phyloP scores from a whole-genome alignment of 129 eudicot species.

The Centella asiatica region DNA sequence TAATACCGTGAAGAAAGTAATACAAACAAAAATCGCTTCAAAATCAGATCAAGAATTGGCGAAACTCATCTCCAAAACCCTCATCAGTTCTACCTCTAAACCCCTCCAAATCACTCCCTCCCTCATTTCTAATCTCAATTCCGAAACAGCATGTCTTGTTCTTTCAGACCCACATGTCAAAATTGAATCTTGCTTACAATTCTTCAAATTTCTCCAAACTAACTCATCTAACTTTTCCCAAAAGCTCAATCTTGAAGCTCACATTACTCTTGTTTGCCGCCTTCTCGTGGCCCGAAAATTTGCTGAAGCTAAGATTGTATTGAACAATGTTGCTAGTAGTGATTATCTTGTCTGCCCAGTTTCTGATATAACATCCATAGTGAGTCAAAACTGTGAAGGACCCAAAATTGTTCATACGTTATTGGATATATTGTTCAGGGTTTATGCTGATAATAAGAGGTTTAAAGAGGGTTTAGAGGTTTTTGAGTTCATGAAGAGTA shows the following conservation, averaged over 20 bases:
- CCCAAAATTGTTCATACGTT: slow-evolving; percentile 31
- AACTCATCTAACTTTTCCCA: slow-evolving; percentile 23
- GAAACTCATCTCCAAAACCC: slow-evolving; percentile 40
- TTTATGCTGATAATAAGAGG: slow-evolving; percentile 56
- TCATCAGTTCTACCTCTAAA: slow-evolving; percentile 29
- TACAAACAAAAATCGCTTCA: slow-evolving; percentile 22
- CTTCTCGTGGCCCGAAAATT: slow-evolving; percentile 41
- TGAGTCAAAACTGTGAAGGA: slow-evolving; percentile 24
- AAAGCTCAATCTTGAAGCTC: slow-evolving; percentile 40
- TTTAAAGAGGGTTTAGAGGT: slow-evolving; percentile 50
- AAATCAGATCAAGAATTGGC: slow-evolving; percentile 42
- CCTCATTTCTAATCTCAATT: slow-evolving; percentile 34
- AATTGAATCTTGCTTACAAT: slow-evolving; percentile 44
- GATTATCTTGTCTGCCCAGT: slow-evolving; percentile 32
- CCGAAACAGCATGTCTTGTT: slow-evolving; percentile 43
- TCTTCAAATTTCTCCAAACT: slow-evolving; percentile 46
- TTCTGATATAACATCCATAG: slow-evolving; percentile 32
- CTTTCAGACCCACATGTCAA: slow-evolving; percentile 60
- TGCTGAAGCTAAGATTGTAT: slow-evolving; percentile 43
- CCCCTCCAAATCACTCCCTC: slow-evolving; percentile 29
- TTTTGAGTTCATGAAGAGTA: slow-evolving; percentile 54
- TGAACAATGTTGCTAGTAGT: slow-evolving; percentile 34
- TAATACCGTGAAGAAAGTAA: slow-evolving; percentile 29
- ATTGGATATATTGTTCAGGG: slow-evolving; percentile 76
- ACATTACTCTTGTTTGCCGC: slow-evolving; percentile 47